Evolutionary conservation across 75 land plant species (phyloP), one percentile per base, ranked within the genome.

Genomic region (Selaginella tamariscina): DNA sequence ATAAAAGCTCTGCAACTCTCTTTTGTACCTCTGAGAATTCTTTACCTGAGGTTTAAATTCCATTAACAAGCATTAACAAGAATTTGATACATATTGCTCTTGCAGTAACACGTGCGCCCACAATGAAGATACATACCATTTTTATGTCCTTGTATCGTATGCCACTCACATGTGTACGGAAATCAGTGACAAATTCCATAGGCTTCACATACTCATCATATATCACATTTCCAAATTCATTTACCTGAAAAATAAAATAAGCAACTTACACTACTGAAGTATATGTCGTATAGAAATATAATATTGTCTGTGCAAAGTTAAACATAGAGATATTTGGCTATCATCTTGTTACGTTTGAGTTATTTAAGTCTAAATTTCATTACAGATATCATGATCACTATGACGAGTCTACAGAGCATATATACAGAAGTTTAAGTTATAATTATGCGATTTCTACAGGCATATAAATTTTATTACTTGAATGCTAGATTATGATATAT

Each of bases 161-260:
- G 18, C 98, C 98, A 79, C 96, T 93, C 5, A 93, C 81, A 28
- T 78, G 30, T 65, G 98, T 84, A 9, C 98, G 93, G 56, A 83
- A 93, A 65, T 93, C 91, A 23, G 84, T 85, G 69, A 93, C 88
- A 56, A 67, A 70, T 63, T 93, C 98, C 27, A 82, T 30, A 24
- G 98, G 96, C 2, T 86, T 78, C 20, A 89, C 98, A 89, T 78
- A 87, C 71, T 89, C 88, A 74, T 93, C 96, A 67, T 87, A 93
- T 49, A 89, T 62, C n/a, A 84, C 83, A 79, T 89, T 89, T n/a
- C 96, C 96, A 86, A 81, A 83, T 27, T 57, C 69, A 74, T 93
- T 93, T 44, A 89, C 98, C 98, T 93, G 81, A 24, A 65, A 77
- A 65, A 30, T n/a, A 27, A 59, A 27, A 59, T 59, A 59, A 39